These are phyloP conservation scores for Letharia lupina DNA, from an alignment of 495 filamentous ascomycete genomes.

Conservation along the genomic window DNA sequence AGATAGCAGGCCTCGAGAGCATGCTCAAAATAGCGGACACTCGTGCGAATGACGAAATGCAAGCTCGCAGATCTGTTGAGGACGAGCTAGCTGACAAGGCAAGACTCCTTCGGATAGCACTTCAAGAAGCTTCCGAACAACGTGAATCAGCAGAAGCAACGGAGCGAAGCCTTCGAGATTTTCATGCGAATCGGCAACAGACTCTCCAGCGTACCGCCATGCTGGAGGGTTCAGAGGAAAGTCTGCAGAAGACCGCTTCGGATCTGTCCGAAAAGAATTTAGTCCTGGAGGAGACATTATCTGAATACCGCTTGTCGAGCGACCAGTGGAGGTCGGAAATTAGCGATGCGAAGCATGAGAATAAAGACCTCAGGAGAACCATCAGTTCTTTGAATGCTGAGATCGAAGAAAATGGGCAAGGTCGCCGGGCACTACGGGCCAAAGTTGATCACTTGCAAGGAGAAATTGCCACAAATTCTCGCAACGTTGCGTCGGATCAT, in stretches of 20 bases:
- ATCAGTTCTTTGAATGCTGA: slow-evolving; percentile 63
- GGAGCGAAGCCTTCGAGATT: slow-evolving; percentile 44
- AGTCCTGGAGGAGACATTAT: slow-evolving; percentile 48
- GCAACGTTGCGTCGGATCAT: slow-evolving; percentile 71
- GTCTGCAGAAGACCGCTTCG: slow-evolving; percentile 54
- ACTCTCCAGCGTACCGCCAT: slow-evolving; percentile 51
- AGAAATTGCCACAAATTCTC: slow-evolving; percentile 70
- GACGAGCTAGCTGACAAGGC: slow-evolving; percentile 65
- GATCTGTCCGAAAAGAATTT: slow-evolving; percentile 54
- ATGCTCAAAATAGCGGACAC: slow-evolving; percentile 45
- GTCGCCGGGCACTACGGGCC: slow-evolving; percentile 66
- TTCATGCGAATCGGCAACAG: slow-evolving; percentile 47
- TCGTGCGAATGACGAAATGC: slow-evolving; percentile 52
- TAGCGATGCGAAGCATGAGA: slow-evolving; percentile 46
- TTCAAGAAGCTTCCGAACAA: slow-evolving; percentile 62
- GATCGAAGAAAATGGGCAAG: slow-evolving; percentile 73
- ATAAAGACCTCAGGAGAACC: slow-evolving; percentile 52
- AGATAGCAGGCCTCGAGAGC: slow-evolving; percentile 45
- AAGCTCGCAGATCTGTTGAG: slow-evolving; percentile 57
- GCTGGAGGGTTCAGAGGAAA: slow-evolving; percentile 55
- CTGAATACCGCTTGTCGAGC: slow-evolving; percentile 53
- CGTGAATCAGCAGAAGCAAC: slow-evolving; percentile 61
- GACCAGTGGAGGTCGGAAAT: slow-evolving; percentile 48
- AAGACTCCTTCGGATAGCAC: slow-evolving; percentile 59
- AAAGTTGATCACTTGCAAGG: slow-evolving; percentile 77